Evolutionary conservation across 148 eudicot species (phyloP).

Genomic region (Vaccinium myrtillus): DNA sequence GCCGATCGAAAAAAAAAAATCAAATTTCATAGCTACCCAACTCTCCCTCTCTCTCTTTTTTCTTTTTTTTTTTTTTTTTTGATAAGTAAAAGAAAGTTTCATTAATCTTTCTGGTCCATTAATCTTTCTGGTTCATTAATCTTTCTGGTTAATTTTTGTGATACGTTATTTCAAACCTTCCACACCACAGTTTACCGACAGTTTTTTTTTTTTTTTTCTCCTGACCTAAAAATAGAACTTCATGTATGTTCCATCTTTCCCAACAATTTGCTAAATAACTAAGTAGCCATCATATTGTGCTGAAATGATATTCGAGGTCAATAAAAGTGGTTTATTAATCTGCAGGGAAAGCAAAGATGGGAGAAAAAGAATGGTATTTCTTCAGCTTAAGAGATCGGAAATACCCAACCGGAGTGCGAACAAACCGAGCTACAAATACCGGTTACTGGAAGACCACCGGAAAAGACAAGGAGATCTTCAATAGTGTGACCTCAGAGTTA

Average conservation of each 20-base stretch:
- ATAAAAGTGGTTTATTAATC: neutral
- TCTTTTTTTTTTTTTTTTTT: no score
- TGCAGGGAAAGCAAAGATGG: slow-evolving; percentile 82
- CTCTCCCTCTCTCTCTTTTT: no score
- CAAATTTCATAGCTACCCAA: no score
- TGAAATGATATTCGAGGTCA: neutral
- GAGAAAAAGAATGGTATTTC: slow-evolving; percentile 91
- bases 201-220: neutral
- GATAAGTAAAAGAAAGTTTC: no score
- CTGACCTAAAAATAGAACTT: neutral
- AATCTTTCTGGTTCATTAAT: neutral
- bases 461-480: slow-evolving; percentile 88
- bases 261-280: neutral
- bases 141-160: neutral
- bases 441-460: slow-evolving; percentile 98
- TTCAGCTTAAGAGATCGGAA: slow-evolving; percentile 82
- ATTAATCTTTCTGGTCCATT: neutral
- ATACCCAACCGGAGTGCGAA: slow-evolving; percentile 90
- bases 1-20: no score
- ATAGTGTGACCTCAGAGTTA: slow-evolving; percentile 52
- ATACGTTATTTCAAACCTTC: neutral
- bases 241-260: neutral
- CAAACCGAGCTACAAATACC: slow-evolving; percentile 84
- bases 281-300: neutral
- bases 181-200: neutral